Evolutionary conservation across 2,329 filamentous ascomycete genomes (phyloP), one percentile per base, ranked within the genome.

Genomic region (Claviceps purpurea): DNA sequence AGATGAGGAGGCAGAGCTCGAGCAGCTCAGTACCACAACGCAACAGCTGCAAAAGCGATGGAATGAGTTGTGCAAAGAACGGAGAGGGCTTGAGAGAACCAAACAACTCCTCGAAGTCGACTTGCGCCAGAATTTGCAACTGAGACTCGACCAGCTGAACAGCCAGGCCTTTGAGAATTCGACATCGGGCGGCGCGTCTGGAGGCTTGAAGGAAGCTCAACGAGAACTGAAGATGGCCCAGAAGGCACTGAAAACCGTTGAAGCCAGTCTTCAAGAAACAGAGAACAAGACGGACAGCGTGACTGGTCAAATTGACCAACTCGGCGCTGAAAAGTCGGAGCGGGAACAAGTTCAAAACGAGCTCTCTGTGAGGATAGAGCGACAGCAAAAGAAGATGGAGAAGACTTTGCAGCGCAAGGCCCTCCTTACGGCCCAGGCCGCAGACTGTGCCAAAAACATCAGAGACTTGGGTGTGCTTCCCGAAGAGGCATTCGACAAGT

Each of bases 401-500:
- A 95, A 91, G 74, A 89, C 84, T 58, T 85, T 95, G 63, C 86
- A 90, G 60, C 89, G 89, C 68, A 93, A 91, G 65, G 87, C 89
- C 13, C 76, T 89, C 3, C 74, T 94, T 56, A 85, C 81, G 16
- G 78, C 84, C 47, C 85, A 89, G 64, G 84, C 87, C 20, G 80
- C 82, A 2, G 89, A 95, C 61, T 88, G 87, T 56, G 84, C 84
- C 55, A 85, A 89, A 63, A 91, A 90, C 57, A 97, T 98, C 60
- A 85, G 91, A 47, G 89, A 95, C 58, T 75, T 98, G 6, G 93
- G 93, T 58, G 90, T 95, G 18, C 76, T 98, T 16, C 91, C 93
- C 0, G 90, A 97, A 56, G 90, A 96, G 61, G 89, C 91, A 0
- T 93, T 95, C 64, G 87, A 87, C 58, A 93, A 90, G 62, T 98